Percentiles rank a stretch among this genome's conserved stretches.
phyloP scores from a whole-genome alignment of 495 filamentous ascomycete species.

The Podospora fimiseda region DNA sequence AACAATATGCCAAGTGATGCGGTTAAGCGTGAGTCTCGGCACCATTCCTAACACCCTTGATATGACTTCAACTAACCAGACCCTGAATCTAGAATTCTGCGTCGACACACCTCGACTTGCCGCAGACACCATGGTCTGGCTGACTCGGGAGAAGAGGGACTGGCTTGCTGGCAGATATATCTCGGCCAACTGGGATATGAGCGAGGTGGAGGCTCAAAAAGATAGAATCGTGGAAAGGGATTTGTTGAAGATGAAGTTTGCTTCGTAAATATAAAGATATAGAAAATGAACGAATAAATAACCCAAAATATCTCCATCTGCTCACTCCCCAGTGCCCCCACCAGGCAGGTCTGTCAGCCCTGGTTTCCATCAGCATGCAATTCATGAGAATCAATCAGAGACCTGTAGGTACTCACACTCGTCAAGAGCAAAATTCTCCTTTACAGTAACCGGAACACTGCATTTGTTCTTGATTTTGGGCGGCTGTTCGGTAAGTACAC shows the following conservation, averaged over 20 bases:
- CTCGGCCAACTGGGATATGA: conserved; percentile 42
- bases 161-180: conserved; percentile 49
- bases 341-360: too few relatives aligned
- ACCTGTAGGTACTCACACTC: too few relatives aligned
- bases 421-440: neutral
- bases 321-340: too few relatives aligned
- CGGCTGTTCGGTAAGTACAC: neutral
- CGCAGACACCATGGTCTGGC: conserved; percentile 42
- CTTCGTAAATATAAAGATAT: too few relatives aligned
- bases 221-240: conserved; percentile 40
- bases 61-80: neutral
- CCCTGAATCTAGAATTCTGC: neutral
- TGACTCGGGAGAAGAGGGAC: conserved; percentile 39
- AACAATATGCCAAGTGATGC: conserved; percentile 17
- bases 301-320: too few relatives aligned
- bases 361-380: too few relatives aligned
- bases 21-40: too few relatives aligned
- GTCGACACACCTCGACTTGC: conserved; percentile 39
- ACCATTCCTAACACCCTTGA: conserved; percentile 8
- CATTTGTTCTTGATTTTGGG: neutral
- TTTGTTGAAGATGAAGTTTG: conserved; percentile 27
- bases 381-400: too few relatives aligned
- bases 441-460: neutral
- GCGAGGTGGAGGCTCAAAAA: conserved; percentile 34
- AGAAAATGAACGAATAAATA: too few relatives aligned